Evolutionary conservation across 208 protist genomes (phyloP), one percentile per base, ranked within the genome.

Genomic region (Leishmania braziliensis): DNA sequence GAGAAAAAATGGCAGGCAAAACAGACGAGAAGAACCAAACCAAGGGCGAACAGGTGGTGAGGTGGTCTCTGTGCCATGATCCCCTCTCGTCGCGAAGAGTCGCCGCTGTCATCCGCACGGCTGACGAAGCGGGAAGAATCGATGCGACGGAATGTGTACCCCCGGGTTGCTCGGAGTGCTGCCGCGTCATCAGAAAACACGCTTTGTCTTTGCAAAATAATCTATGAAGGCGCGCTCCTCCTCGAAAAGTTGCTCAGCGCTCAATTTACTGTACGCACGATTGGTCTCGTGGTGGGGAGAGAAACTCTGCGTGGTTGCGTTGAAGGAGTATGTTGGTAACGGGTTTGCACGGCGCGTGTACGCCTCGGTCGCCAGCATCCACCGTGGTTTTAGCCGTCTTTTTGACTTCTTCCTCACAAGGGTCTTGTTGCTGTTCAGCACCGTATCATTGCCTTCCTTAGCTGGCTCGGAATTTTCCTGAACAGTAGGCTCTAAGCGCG

Each of bases 211-310:
- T 1, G 84, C 58, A 77, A 93, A 92, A 29, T 83, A 77, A 4
- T 88, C 84, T 84, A 94, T 93, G 62, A 93, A 91, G 0, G 65
- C 78, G 5, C 81, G 60, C 84, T 91, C 87, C 80, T 91, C 77
- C 14, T 75, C 78, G 54, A 94, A 87, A 75, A 94, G 78, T 62
- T 92, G 83, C 1, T 90, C 88, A 20, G 75, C 89, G 3, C 81
- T 86, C 78, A 80, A 75, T 76, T 60, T 78, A 50, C 83, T 80
- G 56, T 88, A 84, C 33, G 71, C 72, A 20, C 73, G 82, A 5
- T 33, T 53, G 39, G 54, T 10, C 46, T 79, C 75, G 29, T 78
- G 3, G 18, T 43, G 66, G 20, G 78, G 56, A 39, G 77, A 79
- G 26, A n/a, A 63, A 43, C 65, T 48, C 23, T 43, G 56, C 23